phyloP scores from a whole-genome alignment of 306 rosid genomes.

The Arachis hypogaea region DNA sequence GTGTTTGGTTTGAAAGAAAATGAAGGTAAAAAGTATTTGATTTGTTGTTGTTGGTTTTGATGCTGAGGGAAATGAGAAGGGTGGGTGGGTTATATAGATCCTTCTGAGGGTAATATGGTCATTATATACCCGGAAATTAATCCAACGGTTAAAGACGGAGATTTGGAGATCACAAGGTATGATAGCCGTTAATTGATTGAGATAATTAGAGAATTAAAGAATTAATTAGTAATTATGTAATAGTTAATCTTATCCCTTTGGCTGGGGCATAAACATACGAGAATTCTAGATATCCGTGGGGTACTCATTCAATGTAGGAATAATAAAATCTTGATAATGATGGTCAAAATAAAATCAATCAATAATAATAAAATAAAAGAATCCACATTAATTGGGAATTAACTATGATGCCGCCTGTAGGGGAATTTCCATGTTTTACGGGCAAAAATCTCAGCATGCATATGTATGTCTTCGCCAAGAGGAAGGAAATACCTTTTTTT shows the following conservation, averaged over 20 bases:
- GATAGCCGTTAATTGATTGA: neutral
- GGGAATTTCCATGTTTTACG: too few species aligned
- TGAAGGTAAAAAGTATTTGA: too few species aligned
- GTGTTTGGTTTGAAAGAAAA: neutral
- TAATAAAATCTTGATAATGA: conserved; percentile 23
- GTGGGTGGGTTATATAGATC: conserved; percentile 48
- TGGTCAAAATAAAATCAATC: neutral
- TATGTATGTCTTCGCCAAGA: too few species aligned
- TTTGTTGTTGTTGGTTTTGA: conserved; percentile 1
- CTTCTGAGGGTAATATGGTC: conserved; percentile 32
- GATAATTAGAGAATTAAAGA: neutral
- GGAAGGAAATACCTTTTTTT: too few species aligned
- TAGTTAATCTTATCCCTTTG: neutral
- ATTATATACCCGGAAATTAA: neutral
- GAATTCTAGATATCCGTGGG: neutral
- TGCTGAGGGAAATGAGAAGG: neutral
- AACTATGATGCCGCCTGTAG: too few species aligned
- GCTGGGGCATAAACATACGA: neutral
- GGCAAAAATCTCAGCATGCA: too few species aligned
- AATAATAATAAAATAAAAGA: neutral
- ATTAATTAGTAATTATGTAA: too few species aligned
- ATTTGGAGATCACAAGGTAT: neutral
- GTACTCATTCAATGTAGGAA: neutral
- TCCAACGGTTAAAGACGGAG: conserved; percentile 21
- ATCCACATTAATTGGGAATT: neutral